phyloP scores from a whole-genome alignment of 306 rosid species.

The Medicago arabica region DNA sequence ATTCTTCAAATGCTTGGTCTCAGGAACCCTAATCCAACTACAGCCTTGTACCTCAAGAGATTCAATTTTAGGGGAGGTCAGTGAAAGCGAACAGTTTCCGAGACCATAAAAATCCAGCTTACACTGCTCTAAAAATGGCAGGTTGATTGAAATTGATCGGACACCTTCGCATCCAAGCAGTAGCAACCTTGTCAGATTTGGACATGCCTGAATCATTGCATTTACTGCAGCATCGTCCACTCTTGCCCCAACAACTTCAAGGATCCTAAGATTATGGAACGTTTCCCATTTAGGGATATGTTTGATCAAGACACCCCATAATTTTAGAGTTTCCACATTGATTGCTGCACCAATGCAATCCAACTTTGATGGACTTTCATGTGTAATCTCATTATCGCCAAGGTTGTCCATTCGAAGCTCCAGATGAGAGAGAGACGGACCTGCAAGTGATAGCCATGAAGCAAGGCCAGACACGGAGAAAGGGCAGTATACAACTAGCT shows the following conservation, averaged over 20 bases:
- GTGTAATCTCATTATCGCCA: conserved; percentile 47
- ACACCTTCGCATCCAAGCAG: conserved; percentile 92
- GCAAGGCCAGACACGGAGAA: conserved; percentile 80
- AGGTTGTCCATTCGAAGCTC: conserved; percentile 94
- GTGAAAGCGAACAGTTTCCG: conserved; percentile 71
- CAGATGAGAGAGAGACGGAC: conserved; percentile 65
- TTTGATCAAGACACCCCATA: conserved; percentile 90
- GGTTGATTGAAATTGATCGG: conserved; percentile 63
- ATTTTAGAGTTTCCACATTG: conserved; percentile 75
- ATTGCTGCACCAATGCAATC: conserved; percentile 66
- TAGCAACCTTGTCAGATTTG: conserved; percentile 66
- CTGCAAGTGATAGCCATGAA: conserved; percentile 72
- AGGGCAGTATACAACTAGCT: conserved; percentile 81
- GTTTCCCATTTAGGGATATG: conserved; percentile 78
- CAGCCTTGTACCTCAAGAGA: conserved; percentile 96
- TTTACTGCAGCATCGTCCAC: conserved; percentile 66
- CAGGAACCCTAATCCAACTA: conserved; percentile 83
- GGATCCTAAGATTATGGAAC: conserved; percentile 70
- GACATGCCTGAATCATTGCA: conserved; percentile 66
- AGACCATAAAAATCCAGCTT: conserved; percentile 88
- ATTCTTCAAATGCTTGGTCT: conserved; percentile 60
- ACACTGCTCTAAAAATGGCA: conserved; percentile 71
- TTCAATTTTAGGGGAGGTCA: conserved; percentile 70
- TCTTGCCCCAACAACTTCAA: conserved; percentile 87
- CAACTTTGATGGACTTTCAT: conserved; percentile 72